A percentile compares a stretch with the other conserved stretches of the same genome.
phyloP scores from a whole-genome alignment of 192 early-diverging fungal genomes.

The Backusella luteola region DNA sequence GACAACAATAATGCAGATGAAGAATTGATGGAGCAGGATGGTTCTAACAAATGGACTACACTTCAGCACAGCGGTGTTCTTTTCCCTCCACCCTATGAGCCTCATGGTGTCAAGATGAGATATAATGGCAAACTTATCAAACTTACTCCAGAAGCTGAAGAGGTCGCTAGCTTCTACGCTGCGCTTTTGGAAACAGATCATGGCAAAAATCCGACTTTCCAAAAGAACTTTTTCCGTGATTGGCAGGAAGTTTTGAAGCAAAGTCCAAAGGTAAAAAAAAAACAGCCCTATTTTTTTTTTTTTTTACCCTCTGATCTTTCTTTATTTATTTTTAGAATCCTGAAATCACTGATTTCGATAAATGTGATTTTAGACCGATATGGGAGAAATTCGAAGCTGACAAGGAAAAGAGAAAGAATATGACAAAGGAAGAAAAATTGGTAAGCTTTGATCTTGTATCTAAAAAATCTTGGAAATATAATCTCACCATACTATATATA shows the following conservation, averaged over 20 bases:
- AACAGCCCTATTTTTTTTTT: background rate
- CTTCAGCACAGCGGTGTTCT: constrained; percentile 85
- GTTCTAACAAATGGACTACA: constrained; percentile 79
- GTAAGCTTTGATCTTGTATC: constrained; percentile 18
- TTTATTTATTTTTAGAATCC: constrained; percentile 44
- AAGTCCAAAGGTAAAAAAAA: constrained; percentile 52
- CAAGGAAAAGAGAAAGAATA: constrained; percentile 77
- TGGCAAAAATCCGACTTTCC: constrained; percentile 80
- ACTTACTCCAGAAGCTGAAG: constrained; percentile 81
- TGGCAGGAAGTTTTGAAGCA: constrained; percentile 68
- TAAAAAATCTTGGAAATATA: background rate
- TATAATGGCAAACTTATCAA: constrained; percentile 74
- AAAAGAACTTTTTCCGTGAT: constrained; percentile 92
- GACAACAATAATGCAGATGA: constrained; percentile 51
- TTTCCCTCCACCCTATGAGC: constrained; percentile 89
- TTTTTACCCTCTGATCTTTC: background rate
- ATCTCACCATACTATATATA: background rate
- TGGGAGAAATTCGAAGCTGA: constrained; percentile 71
- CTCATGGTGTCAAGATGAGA: constrained; percentile 85
- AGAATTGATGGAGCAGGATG: constrained; percentile 37
- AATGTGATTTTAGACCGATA: constrained; percentile 91
- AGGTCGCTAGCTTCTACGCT: constrained; percentile 95
- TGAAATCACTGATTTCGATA: constrained; percentile 70
- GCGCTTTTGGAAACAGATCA: constrained; percentile 81
- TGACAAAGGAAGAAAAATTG: constrained; percentile 92